Percentiles rank a stretch among this genome's conserved stretches.
phyloP scores from a whole-genome alignment of 1,284 basidiomycete species.

The Cutaneotrichosporon sp. region DNA sequence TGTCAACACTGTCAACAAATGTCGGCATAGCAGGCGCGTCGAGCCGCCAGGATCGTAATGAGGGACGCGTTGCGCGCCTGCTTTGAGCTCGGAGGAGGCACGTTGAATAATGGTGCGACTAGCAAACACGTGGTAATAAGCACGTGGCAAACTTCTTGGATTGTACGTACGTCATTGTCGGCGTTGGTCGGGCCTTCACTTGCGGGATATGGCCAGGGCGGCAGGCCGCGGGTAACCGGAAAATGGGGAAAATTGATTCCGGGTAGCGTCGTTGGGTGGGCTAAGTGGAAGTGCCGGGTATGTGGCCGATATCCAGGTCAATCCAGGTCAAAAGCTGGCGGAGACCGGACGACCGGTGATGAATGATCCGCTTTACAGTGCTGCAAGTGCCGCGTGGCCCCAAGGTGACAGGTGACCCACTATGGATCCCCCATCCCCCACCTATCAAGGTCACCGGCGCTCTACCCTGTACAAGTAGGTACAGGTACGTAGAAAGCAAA shows the following conservation, averaged over 20 bases:
- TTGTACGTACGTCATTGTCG: neutral
- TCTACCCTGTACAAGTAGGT: too few relatives aligned
- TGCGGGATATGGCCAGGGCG: neutral
- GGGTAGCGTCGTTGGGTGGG: neutral
- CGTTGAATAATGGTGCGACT: neutral
- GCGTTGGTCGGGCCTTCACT: conserved; percentile 5
- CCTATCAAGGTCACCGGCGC: too few relatives aligned
- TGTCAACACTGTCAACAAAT: conserved; percentile 11
- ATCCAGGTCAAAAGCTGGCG: neutral
- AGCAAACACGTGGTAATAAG: neutral
- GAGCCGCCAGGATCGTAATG: neutral
- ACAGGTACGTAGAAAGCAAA: neutral
- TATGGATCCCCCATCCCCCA: too few relatives aligned
- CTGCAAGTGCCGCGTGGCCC: too few relatives aligned
- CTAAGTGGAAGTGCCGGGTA: neutral
- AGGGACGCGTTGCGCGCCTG: conserved; percentile 1
- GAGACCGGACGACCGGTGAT: neutral
- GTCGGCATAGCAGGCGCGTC: conserved; percentile 1
- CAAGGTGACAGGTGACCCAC: too few relatives aligned
- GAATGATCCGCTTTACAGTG: neutral
- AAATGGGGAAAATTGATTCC: conserved; percentile 7
- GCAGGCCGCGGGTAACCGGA: neutral
- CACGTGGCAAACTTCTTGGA: neutral
- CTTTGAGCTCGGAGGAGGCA: neutral
- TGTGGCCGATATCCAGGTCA: neutral